Evolutionary conservation across 2,329 filamentous ascomycete species (phyloP).

Genomic region (Penicillium sclerotigenum): DNA sequence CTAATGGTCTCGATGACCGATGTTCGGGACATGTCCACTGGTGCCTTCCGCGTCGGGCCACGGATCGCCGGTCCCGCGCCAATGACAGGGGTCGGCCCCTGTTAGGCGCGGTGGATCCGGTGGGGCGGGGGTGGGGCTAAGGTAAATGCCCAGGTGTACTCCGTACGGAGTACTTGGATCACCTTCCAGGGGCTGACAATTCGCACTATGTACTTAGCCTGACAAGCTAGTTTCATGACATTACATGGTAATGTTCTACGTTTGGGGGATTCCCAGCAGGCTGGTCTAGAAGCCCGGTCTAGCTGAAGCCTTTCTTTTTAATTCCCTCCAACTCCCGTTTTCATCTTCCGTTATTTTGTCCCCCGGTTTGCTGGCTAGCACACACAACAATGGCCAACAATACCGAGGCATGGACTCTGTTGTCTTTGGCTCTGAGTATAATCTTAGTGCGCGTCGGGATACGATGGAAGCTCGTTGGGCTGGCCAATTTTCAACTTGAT

Average conservation of each 20-base stretch:
- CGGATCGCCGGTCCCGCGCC: not conserved
- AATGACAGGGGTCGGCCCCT: not conserved
- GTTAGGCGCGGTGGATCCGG: not conserved
- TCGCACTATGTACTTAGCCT: not conserved
- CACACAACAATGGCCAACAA: slow-evolving; percentile 12
- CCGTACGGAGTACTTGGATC: not conserved
- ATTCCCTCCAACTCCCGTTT: not conserved
- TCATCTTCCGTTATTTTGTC: not conserved
- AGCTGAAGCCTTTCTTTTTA: not conserved
- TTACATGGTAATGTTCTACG: not conserved
- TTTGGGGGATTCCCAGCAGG: not conserved
- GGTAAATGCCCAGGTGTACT: too few relatives aligned
- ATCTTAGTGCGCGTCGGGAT: slow-evolving; percentile 14
- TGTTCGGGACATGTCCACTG: too few relatives aligned
- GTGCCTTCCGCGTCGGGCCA: not conserved
- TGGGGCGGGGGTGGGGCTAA: not conserved
- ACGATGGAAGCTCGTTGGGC: slow-evolving; percentile 21
- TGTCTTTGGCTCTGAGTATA: slow-evolving; percentile 28
- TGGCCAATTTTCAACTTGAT: slow-evolving; percentile 17
- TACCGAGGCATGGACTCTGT: slow-evolving; percentile 47
- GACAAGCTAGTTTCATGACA: not conserved
- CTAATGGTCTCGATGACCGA: not conserved
- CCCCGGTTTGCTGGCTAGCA: not conserved
- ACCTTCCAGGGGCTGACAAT: not conserved
- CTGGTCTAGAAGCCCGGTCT: not conserved